Evolutionary conservation across 106 monocot species (phyloP).

Genomic region (Dendrobium huoshanense): DNA sequence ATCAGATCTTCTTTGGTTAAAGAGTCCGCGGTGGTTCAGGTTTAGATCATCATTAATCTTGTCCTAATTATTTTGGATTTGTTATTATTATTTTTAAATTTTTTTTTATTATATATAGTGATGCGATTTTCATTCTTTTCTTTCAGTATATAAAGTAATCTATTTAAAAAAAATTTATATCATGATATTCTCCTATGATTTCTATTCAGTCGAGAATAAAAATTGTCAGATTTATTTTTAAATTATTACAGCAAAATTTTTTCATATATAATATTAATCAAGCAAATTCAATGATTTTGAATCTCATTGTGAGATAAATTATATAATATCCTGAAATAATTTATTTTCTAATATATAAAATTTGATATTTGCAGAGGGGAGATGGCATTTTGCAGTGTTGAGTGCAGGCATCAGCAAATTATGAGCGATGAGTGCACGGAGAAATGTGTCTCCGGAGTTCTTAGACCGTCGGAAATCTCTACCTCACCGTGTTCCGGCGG

Average conservation of each 20-base stretch:
- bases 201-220: background rate
- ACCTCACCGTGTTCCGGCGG: constrained; percentile 23
- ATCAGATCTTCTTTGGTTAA: background rate
- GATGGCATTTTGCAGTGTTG: constrained; percentile 58
- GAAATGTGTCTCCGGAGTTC: constrained; percentile 23
- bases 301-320: background rate
- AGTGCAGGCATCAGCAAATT: constrained; percentile 57
- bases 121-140: too few relatives aligned
- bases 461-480: constrained; percentile 6
- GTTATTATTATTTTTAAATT: too few relatives aligned
- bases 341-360: too few relatives aligned
- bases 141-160: too few relatives aligned
- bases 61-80: background rate
- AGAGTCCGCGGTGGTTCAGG: background rate
- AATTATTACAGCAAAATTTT: too few relatives aligned
- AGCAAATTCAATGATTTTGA: too few relatives aligned
- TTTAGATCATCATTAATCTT: background rate
- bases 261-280: too few relatives aligned
- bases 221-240: too few relatives aligned
- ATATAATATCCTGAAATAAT: background rate
- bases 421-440: constrained; percentile 48
- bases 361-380: constrained; percentile 35
- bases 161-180: too few relatives aligned
- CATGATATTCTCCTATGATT: too few relatives aligned
- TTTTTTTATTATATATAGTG: too few relatives aligned